These are phyloP conservation scores for Viridothelium virens DNA, from an alignment of 495 filamentous ascomycete species.

Conservation along the genomic window DNA sequence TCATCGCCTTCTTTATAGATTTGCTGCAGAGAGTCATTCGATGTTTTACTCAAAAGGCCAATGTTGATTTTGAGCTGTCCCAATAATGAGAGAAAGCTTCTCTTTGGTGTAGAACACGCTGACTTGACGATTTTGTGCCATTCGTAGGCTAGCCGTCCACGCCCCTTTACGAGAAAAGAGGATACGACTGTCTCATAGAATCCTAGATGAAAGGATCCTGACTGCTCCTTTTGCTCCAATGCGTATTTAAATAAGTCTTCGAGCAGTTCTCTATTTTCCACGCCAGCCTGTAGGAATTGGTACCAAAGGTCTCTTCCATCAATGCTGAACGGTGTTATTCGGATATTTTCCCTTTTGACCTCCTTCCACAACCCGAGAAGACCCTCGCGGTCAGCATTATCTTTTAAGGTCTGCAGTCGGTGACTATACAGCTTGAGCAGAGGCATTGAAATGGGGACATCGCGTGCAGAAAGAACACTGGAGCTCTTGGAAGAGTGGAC, in stretches of 20 bases:
- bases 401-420: not conserved
- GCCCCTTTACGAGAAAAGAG: not conserved
- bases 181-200: slow-evolving; percentile 31
- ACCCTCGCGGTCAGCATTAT: slow-evolving; percentile 33
- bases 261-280: slow-evolving; percentile 43
- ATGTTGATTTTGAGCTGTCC: not conserved
- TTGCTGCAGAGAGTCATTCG: slow-evolving; percentile 24
- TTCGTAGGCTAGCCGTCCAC: slow-evolving; percentile 10
- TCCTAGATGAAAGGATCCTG: slow-evolving; percentile 39
- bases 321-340: slow-evolving; percentile 43
- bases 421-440: not conserved
- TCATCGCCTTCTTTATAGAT: slow-evolving; percentile 39
- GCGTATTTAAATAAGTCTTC: slow-evolving; percentile 49
- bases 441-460: not conserved
- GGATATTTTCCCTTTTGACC: slow-evolving; percentile 43
- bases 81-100: not conserved
- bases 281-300: slow-evolving; percentile 44
- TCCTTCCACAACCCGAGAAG: slow-evolving; percentile 56
- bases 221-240: slow-evolving; percentile 41
- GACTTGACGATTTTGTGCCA: slow-evolving; percentile 21
- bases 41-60: not conserved
- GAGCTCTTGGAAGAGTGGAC: not conserved
- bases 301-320: slow-evolving; percentile 52
- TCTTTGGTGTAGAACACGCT: not conserved
- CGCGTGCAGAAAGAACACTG: not conserved